Conservation (phyloP, 1,139 yeast species). For the Blastobotrys serpentis region DNA sequence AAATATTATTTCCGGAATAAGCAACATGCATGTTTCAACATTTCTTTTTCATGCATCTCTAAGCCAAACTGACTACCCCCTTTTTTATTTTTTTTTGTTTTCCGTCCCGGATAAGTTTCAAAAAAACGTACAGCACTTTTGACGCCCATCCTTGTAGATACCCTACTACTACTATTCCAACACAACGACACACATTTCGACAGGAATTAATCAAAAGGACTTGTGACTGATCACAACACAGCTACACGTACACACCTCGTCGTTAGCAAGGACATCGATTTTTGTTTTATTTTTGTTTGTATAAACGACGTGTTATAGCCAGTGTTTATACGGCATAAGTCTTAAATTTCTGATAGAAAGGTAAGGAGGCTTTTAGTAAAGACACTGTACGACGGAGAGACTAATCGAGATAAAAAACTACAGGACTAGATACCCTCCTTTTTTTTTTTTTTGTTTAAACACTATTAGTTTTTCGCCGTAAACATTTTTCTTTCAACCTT, state of each 20-base stretch:
- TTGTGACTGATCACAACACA: neutral
- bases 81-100: constrained; percentile 2
- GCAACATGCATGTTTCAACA: neutral
- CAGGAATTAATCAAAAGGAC: neutral
- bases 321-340: neutral
- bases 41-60: constrained; percentile 1
- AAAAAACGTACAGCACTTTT: neutral
- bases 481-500: neutral
- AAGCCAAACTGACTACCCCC: neutral
- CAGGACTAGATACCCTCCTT: neutral
- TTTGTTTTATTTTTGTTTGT: neutral
- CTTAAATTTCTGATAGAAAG: neutral
- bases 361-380: neutral
- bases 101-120: constrained; percentile 9
- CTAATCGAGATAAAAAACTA: neutral
- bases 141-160: neutral
- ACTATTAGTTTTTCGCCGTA: too few species aligned
- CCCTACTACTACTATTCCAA: neutral
- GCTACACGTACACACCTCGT: neutral
- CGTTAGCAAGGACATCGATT: neutral
- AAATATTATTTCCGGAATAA: neutral
- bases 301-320: neutral
- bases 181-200: constrained; percentile 5
- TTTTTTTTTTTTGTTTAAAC: constrained; percentile 1
- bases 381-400: neutral